A percentile compares a stretch with the other conserved stretches of the same genome.
These are phyloP conservation scores for Aspergillus sp. DNA, from an alignment of 2,329 filamentous ascomycete genomes.

Conservation along the genomic window DNA sequence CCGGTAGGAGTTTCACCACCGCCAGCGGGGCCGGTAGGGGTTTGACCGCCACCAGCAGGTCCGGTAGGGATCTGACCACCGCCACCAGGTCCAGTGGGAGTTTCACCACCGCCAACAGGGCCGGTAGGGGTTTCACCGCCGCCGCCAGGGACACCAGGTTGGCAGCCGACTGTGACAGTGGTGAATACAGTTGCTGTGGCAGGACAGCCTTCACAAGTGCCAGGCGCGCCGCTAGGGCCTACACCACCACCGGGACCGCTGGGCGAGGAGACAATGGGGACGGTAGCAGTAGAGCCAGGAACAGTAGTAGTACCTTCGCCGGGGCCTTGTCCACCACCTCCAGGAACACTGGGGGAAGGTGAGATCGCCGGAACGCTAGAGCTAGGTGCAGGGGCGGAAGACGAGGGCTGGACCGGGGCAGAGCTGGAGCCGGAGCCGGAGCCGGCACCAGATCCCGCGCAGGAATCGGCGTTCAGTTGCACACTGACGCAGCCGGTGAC, in stretches of 20 bases:
- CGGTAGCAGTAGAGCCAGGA: neutral
- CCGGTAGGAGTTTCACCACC: neutral
- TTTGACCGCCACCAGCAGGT: neutral
- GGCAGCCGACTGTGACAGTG: neutral
- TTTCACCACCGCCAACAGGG: neutral
- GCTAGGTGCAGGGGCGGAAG: slow-evolving; percentile 7
- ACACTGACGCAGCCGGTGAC: slow-evolving; percentile 37
- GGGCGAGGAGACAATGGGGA: neutral
- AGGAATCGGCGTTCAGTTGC: slow-evolving; percentile 36
- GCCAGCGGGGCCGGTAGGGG: slow-evolving; percentile 25
- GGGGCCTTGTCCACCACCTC: neutral
- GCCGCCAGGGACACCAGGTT: neutral
- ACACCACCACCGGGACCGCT: neutral
- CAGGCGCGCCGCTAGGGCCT: neutral
- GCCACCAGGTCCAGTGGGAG: neutral
- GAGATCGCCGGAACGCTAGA: slow-evolving; percentile 9
- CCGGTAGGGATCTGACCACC: neutral
- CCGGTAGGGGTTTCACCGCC: neutral
- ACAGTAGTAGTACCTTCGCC: neutral
- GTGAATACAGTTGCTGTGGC: neutral
- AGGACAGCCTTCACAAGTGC: neutral
- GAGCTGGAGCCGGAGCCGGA: slow-evolving; percentile 18
- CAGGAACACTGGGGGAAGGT: slow-evolving; percentile 7
- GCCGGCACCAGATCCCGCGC: slow-evolving; percentile 27
- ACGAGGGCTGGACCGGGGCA: neutral